Percentiles rank a stretch among this genome's conserved stretches.
phyloP scores from a whole-genome alignment of 73 alveolate genomes.

The Uronychia setigera region DNA sequence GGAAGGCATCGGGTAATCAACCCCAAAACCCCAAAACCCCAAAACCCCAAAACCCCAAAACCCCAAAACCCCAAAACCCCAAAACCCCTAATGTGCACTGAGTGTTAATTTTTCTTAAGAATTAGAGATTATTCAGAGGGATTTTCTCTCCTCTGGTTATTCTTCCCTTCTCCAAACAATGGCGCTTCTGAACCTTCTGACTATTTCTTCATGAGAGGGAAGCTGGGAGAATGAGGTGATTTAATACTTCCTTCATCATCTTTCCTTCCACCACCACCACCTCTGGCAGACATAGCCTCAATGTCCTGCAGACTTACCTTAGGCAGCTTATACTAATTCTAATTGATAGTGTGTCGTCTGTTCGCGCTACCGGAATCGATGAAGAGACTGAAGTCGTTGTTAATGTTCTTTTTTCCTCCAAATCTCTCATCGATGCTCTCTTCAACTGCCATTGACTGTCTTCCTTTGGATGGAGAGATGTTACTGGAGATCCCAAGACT shows the following conservation, averaged over 20 bases:
- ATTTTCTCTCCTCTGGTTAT: too few relatives aligned
- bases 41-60: too few relatives aligned
- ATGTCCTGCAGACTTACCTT: background rate
- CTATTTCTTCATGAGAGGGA: too few relatives aligned
- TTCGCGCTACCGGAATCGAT: background rate
- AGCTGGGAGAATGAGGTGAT: too few relatives aligned
- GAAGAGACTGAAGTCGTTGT: background rate
- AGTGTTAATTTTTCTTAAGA: slow-evolving; percentile 6
- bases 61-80: too few relatives aligned
- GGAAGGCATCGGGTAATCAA: slow-evolving; percentile 1
- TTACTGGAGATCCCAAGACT: background rate
- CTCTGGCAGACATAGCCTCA: background rate
- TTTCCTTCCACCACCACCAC: background rate
- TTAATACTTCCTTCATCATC: background rate
- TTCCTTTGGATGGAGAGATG: background rate
- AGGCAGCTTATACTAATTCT: background rate
- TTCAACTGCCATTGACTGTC: background rate
- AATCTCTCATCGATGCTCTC: background rate
- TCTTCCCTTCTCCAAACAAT: too few relatives aligned
- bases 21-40: too few relatives aligned
- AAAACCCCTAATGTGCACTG: too few relatives aligned
- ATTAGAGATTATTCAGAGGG: too few relatives aligned
- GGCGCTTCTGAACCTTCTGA: too few relatives aligned
- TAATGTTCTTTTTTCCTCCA: background rate
- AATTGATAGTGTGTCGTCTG: background rate